These are phyloP conservation scores for Opeltia flavorubescens DNA, from an alignment of 495 filamentous ascomycete genomes.

Conservation along the genomic window DNA sequence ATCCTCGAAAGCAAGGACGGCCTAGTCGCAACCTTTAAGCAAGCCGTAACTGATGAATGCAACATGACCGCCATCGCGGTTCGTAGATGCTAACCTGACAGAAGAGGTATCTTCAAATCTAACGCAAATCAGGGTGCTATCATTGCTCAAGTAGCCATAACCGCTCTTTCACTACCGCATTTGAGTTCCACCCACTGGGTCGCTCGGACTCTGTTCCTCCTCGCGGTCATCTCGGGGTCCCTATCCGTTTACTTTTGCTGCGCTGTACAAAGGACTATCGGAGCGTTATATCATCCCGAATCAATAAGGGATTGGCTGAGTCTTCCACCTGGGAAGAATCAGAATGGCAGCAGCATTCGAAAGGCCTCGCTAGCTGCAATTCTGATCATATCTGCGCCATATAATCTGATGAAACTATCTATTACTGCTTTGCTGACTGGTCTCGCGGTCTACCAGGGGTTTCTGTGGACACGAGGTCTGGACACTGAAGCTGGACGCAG, in stretches of 20 bases:
- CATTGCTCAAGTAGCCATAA: conserved; percentile 20
- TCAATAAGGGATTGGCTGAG: conserved; percentile 6
- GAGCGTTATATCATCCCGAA: conserved; percentile 2
- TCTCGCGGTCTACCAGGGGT: conserved; percentile 11
- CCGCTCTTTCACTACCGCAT: conserved; percentile 10
- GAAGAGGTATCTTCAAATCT: not conserved
- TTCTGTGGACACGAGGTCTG: conserved; percentile 2
- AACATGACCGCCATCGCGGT: conserved; percentile 19
- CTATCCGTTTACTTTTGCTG: conserved; percentile 15
- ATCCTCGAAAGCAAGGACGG: conserved; percentile 2
- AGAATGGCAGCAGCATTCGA: not conserved
- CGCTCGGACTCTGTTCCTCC: conserved; percentile 12
- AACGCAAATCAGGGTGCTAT: conserved; percentile 16
- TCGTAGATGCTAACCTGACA: not conserved
- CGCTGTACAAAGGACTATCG: conserved; percentile 7
- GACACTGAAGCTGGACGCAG: conserved; percentile 3
- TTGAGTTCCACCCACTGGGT: conserved; percentile 16
- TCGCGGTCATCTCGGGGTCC: conserved; percentile 10
- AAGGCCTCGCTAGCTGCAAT: conserved; percentile 4
- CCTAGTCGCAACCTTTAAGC: conserved; percentile 1
- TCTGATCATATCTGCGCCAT: conserved; percentile 7
- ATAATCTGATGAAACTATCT: conserved; percentile 7
- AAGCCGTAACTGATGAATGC: conserved; percentile 6
- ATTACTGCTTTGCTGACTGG: conserved; percentile 8
- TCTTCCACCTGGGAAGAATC: not conserved